Conservation (phyloP, 1,139 yeast species). For the Geotrichum macrosporum region DNA sequence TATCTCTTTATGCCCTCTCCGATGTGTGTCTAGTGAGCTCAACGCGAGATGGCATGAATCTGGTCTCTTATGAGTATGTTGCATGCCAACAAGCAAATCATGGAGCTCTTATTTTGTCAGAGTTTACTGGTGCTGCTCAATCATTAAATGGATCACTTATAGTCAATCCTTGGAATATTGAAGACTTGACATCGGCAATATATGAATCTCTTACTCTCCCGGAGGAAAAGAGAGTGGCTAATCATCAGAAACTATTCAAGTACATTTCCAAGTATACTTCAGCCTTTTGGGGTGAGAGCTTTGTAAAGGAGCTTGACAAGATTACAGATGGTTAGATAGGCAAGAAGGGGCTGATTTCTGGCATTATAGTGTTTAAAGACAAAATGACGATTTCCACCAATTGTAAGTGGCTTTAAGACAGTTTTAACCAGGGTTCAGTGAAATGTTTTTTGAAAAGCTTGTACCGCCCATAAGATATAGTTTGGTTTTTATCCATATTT, state of each 20-base stretch:
- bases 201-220: conserved; percentile 83
- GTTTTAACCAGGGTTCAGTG: no score
- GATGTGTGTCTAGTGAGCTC: conserved; percentile 92
- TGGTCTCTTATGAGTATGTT: conserved; percentile 92
- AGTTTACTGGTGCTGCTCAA: conserved; percentile 99
- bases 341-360: no score
- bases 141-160: conserved; percentile 87
- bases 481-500: no score
- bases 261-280: conserved; percentile 92
- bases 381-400: no score
- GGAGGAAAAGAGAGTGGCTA: conserved; percentile 67
- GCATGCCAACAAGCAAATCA: conserved; percentile 88
- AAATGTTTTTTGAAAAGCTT: no score
- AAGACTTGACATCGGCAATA: conserved; percentile 82
- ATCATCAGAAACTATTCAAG: conserved; percentile 75
- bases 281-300: conserved; percentile 94
- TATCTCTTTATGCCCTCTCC: conserved; percentile 75
- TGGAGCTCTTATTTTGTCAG: conserved; percentile 83
- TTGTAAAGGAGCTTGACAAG: conserved; percentile 69
- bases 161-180: conserved; percentile 98
- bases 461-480: no score
- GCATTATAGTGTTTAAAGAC: no score
- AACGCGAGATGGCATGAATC: conserved; percentile 97
- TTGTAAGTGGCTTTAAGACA: no score
- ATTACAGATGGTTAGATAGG: background rate